Conservation (phyloP, 2,329 filamentous ascomycete genomes). For the Epichloe uncinata region DNA sequence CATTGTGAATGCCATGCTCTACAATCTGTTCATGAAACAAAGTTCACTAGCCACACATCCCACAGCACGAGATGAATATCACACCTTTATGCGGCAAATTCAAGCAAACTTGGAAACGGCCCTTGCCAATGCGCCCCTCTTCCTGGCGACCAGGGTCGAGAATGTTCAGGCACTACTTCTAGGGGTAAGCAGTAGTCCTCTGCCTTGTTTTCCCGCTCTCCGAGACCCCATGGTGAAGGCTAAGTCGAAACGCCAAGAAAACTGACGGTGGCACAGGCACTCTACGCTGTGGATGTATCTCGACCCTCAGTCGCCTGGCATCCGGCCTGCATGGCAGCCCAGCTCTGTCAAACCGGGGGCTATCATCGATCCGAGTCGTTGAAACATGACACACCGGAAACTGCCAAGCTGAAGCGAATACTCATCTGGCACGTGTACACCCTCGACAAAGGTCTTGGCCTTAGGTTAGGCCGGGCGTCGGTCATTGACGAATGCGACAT, state of each 20-base stretch:
- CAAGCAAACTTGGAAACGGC: conserved; percentile 37
- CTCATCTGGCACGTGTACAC: conserved; percentile 41
- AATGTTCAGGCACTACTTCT: conserved; percentile 47
- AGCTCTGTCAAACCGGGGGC: conserved; percentile 48
- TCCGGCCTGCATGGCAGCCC: conserved; percentile 43
- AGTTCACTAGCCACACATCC: conserved; percentile 22
- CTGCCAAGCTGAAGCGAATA: conserved; percentile 24
- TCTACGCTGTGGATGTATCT: conserved; percentile 49
- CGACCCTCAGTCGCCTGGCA: conserved; percentile 52
- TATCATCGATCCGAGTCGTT: conserved; percentile 36
- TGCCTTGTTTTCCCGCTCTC: background rate
- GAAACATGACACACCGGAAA: conserved; percentile 19
- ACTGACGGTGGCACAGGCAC: conserved; percentile 27
- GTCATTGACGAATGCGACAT: conserved; percentile 48
- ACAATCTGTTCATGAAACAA: conserved; percentile 36
- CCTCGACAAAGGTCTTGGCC: conserved; percentile 42
- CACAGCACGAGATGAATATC: conserved; percentile 21
- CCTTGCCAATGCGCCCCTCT: conserved; percentile 37
- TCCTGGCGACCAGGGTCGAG: conserved; percentile 39
- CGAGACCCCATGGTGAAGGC: too few species aligned
- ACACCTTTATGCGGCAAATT: conserved; percentile 26
- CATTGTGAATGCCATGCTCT: conserved; percentile 34
- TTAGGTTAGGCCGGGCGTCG: conserved; percentile 45
- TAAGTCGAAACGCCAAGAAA: background rate
- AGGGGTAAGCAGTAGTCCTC: conserved; percentile 28